Evolutionary conservation across 768 basidiomycete genomes (phyloP).

Genomic region (Mycena latifolia): DNA sequence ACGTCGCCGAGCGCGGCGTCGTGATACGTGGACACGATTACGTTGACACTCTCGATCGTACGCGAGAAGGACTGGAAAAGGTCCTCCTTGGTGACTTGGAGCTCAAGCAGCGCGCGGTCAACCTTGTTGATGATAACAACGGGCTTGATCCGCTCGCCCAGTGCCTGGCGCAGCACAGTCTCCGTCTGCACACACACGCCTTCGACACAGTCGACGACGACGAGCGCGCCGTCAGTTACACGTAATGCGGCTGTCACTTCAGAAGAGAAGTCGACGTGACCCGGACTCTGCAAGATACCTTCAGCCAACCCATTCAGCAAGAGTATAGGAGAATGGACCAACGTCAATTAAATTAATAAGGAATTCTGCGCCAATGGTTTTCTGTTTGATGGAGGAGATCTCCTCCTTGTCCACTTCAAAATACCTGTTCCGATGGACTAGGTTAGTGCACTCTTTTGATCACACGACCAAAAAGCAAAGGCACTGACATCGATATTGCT

Average conservation of each 20-base stretch:
- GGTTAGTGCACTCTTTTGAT: constrained; percentile 1
- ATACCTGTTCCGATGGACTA: constrained; percentile 72
- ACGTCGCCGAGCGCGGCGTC: constrained; percentile 95
- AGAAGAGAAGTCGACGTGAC: constrained; percentile 99
- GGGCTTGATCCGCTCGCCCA: constrained; percentile 99
- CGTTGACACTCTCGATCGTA: constrained; percentile 98
- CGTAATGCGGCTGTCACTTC: constrained; percentile 99
- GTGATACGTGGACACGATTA: constrained; percentile 98
- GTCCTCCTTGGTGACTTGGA: constrained; percentile 96
- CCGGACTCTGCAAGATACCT: constrained; percentile 64
- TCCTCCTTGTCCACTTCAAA: constrained; percentile 96
- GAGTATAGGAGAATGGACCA: neutral
- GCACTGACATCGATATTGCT: constrained; percentile 76
- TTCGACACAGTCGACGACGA: constrained; percentile 99
- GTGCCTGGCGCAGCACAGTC: constrained; percentile 97
- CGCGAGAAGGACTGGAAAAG: constrained; percentile 98
- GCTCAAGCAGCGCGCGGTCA: constrained; percentile 98
- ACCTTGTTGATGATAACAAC: constrained; percentile 99
- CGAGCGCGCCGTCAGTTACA: constrained; percentile 98
- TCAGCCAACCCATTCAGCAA: neutral
- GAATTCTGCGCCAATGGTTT: constrained; percentile 95
- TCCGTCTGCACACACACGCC: constrained; percentile 99
- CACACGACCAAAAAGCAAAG: neutral
- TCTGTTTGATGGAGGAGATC: constrained; percentile 87
- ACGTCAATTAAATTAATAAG: constrained; percentile 99